Evolutionary conservation across 352 stramenopile genomes (phyloP).

Genomic region (Phytophthora pini): DNA sequence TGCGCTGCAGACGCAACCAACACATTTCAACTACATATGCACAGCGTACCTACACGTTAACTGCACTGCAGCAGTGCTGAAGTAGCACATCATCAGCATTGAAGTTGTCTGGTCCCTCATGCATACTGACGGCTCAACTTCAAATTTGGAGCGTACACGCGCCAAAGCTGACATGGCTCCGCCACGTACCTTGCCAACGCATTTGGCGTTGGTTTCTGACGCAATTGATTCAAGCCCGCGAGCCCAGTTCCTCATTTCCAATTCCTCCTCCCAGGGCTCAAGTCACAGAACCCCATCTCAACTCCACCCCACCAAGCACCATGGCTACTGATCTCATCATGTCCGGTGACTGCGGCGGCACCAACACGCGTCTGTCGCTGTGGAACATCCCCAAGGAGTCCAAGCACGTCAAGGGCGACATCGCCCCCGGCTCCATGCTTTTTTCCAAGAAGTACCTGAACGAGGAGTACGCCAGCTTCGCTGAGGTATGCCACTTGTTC

Average conservation of each 20-base stretch:
- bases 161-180: not conserved
- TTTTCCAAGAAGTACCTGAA: constrained; percentile 90
- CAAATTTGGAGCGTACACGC: not conserved
- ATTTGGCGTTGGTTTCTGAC: not conserved
- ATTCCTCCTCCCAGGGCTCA: constrained; percentile 19
- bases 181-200: not conserved
- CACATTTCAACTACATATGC: too few species aligned
- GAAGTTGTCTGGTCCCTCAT: not conserved
- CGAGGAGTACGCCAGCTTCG: constrained; percentile 76
- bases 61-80: too few species aligned
- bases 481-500: constrained; percentile 91
- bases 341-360: constrained; percentile 95
- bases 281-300: too few species aligned
- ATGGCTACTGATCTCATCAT: constrained; percentile 67
- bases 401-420: constrained; percentile 48
- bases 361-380: constrained; percentile 69
- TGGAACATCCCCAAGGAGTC: constrained; percentile 54
- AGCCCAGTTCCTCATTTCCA: constrained; percentile 13
- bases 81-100: not conserved
- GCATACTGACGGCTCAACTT: not conserved
- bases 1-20: too few species aligned
- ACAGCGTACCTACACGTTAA: too few species aligned
- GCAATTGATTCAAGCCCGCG: not conserved
- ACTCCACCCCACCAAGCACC: too few species aligned
- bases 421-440: constrained; percentile 76